Conservation (phyloP, 495 filamentous ascomycete genomes). For the Lophium mytilinum region DNA sequence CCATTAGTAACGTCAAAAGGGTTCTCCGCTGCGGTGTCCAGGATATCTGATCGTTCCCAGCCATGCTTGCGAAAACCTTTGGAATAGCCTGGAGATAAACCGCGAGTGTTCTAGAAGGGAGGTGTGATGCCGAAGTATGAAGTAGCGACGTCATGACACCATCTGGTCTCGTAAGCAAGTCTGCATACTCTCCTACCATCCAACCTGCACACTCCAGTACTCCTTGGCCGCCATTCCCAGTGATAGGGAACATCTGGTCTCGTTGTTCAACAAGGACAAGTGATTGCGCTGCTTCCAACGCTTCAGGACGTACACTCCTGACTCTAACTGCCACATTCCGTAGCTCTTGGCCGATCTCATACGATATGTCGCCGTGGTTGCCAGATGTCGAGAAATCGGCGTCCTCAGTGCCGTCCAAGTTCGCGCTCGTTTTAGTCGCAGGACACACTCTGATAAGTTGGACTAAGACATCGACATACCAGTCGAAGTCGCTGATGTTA, state of each 20-base stretch:
- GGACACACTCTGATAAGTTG: slow-evolving; percentile 68
- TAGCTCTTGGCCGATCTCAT: slow-evolving; percentile 72
- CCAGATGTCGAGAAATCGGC: slow-evolving; percentile 16
- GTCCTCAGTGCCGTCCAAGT: slow-evolving; percentile 11
- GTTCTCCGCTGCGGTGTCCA: slow-evolving; percentile 64
- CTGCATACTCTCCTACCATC: slow-evolving; percentile 81
- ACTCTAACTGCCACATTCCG: slow-evolving; percentile 90
- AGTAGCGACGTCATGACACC: slow-evolving; percentile 64
- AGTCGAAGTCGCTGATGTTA: slow-evolving; percentile 83
- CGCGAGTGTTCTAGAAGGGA: slow-evolving; percentile 56
- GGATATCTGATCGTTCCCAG: slow-evolving; percentile 42
- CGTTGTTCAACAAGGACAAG: slow-evolving; percentile 50
- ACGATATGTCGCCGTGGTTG: slow-evolving; percentile 46
- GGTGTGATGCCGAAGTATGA: slow-evolving; percentile 51
- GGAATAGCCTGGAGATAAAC: slow-evolving; percentile 79
- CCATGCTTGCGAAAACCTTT: slow-evolving; percentile 69
- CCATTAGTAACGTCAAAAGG: slow-evolving; percentile 63
- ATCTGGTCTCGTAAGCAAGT: slow-evolving; percentile 54
- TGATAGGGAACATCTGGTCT: slow-evolving; percentile 39
- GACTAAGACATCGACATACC: slow-evolving; percentile 83
- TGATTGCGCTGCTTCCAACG: slow-evolving; percentile 73
- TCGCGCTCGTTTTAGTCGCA: slow-evolving; percentile 18
- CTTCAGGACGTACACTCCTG: slow-evolving; percentile 63
- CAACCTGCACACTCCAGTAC: slow-evolving; percentile 68
- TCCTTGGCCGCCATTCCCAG: slow-evolving; percentile 44